Evolutionary conservation across 2,329 filamentous ascomycete species (phyloP), one percentile per base, ranked within the genome.

Genomic region (Epichloe elymi): DNA sequence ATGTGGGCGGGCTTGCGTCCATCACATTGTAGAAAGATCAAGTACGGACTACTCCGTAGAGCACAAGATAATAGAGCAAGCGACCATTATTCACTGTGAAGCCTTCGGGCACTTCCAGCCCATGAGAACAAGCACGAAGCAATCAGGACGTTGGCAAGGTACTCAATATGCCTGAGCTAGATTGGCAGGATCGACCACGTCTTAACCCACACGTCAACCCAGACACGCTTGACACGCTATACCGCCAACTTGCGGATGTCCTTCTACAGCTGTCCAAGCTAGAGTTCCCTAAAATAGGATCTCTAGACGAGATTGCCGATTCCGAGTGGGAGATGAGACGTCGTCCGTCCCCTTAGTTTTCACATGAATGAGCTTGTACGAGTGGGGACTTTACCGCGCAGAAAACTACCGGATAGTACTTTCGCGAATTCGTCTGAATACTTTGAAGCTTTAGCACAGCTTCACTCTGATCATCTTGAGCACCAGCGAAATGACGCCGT

Each of bases 401-500:
- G 23, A 2, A 48, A 43, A 15, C 41, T 51, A 20, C 49, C 49
- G 14, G 30, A 37, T 17, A 17, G 14, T 11, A 33, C 23, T 4
- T 51, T 42, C 17, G 15, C 11, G 14, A 15, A 23, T 23, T 45
- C 43, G 7, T 46, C 3, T n/a, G 17, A 44, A 15, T 44, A 45
- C 41, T 44, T 45, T 8, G 30, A 38, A 14, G 48, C 48, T 3
- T 14, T 51, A 4, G 33, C 49, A 20, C 35, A 51, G n/a, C 36
- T 51, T 6, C 42, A 46, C 17, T 7, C 35, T 35, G 49, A 46
- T n/a, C 39, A 41, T 41, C n/a, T 49, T 60, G 7, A 10, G 35
- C 23, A 41, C n/a, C 69, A 73, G 51, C 61, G 61, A 8, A 71
- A 72, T 52, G 61, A 70, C 52, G 62, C 64, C 17, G 58, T 68